phyloP scores from a whole-genome alignment of 495 filamentous ascomycete species.

The Rhypophila decipiens region DNA sequence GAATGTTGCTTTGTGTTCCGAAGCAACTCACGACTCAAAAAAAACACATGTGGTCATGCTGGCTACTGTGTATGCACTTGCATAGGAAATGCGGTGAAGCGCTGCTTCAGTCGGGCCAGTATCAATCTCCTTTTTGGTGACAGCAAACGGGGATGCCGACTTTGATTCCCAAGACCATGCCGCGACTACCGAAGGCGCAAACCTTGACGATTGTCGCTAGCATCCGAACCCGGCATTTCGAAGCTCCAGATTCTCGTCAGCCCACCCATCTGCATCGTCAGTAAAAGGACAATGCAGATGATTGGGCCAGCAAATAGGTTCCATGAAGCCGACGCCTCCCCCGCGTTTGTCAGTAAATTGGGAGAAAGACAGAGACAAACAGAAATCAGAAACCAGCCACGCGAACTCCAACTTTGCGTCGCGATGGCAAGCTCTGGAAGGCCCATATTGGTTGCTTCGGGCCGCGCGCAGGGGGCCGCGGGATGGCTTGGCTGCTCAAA shows the following conservation, averaged over 20 bases:
- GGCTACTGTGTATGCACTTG: not conserved
- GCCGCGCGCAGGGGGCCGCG: not conserved
- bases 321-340: not conserved
- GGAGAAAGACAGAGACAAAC: not conserved
- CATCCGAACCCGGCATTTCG: not conserved
- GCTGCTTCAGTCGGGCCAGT: too few species aligned
- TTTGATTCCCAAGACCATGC: not conserved
- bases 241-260: not conserved
- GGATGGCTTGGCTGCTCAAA: conserved; percentile 3
- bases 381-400: conserved; percentile 1
- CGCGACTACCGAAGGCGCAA: not conserved
- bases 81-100: not conserved
- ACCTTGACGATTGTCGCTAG: not conserved
- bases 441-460: conserved; percentile 2
- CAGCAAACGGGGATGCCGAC: not conserved
- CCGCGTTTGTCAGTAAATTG: not conserved
- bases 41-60: not conserved
- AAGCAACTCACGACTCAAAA: not conserved
- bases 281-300: not conserved
- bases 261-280: not conserved
- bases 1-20: not conserved
- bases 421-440: not conserved
- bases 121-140: not conserved
- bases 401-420: not conserved
- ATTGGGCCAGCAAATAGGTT: not conserved